phyloP scores from a whole-genome alignment of 2,329 filamentous ascomycete genomes.

The Phymatotrichopsis omnivora region DNA sequence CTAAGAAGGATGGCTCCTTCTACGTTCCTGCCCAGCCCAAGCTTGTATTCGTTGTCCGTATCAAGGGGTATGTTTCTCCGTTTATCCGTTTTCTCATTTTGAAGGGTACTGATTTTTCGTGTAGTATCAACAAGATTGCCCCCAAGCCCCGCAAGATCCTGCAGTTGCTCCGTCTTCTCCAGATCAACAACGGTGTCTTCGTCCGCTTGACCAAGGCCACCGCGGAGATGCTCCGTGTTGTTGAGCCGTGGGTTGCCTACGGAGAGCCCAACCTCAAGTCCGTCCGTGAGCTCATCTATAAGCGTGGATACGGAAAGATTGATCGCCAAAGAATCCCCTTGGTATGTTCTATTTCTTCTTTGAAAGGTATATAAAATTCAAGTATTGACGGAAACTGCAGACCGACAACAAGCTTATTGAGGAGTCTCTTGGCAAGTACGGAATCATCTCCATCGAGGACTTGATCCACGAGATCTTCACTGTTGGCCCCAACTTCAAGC shows the following conservation, averaged over 20 bases:
- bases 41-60: slow-evolving; percentile 95
- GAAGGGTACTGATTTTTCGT: slow-evolving; percentile 15
- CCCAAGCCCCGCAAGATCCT: slow-evolving; percentile 99
- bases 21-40: slow-evolving; percentile 92
- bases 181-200: slow-evolving; percentile 99
- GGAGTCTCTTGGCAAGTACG: slow-evolving; percentile 92
- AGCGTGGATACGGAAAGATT: slow-evolving; percentile 98
- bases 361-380: too few relatives aligned
- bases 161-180: slow-evolving; percentile 96
- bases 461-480: slow-evolving; percentile 99
- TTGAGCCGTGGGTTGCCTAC: slow-evolving; percentile 98
- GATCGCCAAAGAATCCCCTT: slow-evolving; percentile 95
- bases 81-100: slow-evolving; percentile 12
- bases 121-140: slow-evolving; percentile 99
- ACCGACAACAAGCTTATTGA: slow-evolving; percentile 98
- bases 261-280: slow-evolving; percentile 99
- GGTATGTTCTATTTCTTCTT: slow-evolving; percentile 14
- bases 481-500: slow-evolving; percentile 99
- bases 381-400: too few relatives aligned
- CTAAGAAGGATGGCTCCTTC: slow-evolving; percentile 87
- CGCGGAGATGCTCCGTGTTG: slow-evolving; percentile 90
- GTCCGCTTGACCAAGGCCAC: slow-evolving; percentile 96
- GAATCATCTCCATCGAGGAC: slow-evolving; percentile 99
- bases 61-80: slow-evolving; percentile 66
- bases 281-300: slow-evolving; percentile 98